A percentile compares a stretch with the other conserved stretches of the same genome.
Conservation (phyloP, 352 stramenopile genomes). For the Blastocystis sp. region DNA sequence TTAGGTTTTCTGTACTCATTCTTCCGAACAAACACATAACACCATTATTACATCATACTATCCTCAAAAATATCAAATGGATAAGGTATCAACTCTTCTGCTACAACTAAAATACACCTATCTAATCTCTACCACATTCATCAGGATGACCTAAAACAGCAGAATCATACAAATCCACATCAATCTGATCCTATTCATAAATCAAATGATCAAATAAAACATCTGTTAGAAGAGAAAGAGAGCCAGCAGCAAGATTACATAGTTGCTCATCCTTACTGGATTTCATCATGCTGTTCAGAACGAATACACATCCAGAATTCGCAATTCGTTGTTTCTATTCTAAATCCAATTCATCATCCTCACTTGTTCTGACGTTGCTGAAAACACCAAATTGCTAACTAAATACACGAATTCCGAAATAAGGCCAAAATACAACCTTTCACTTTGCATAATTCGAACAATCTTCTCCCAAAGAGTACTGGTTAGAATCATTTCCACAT, state of each 20-base stretch:
- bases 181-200: neutral
- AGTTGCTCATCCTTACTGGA: neutral
- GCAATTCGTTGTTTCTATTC: neutral
- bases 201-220: neutral
- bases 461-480: neutral
- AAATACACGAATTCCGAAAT: slow-evolving; percentile 35
- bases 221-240: neutral
- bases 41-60: too few relatives aligned
- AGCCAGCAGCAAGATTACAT: neutral
- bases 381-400: slow-evolving; percentile 38
- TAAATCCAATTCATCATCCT: neutral
- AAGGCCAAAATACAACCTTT: neutral
- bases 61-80: neutral
- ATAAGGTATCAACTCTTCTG: neutral
- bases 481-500: neutral
- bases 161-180: neutral
- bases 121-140: neutral
- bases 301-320: neutral
- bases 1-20: too few relatives aligned
- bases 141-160: neutral
- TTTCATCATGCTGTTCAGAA: slow-evolving; percentile 38
- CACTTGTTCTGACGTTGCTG: neutral
- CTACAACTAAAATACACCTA: neutral
- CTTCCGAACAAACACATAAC: slow-evolving; percentile 1
- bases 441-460: neutral